These are phyloP conservation scores for Bipolaris victoriae DNA, from an alignment of 2,329 filamentous ascomycete genomes.

Conservation along the genomic window DNA sequence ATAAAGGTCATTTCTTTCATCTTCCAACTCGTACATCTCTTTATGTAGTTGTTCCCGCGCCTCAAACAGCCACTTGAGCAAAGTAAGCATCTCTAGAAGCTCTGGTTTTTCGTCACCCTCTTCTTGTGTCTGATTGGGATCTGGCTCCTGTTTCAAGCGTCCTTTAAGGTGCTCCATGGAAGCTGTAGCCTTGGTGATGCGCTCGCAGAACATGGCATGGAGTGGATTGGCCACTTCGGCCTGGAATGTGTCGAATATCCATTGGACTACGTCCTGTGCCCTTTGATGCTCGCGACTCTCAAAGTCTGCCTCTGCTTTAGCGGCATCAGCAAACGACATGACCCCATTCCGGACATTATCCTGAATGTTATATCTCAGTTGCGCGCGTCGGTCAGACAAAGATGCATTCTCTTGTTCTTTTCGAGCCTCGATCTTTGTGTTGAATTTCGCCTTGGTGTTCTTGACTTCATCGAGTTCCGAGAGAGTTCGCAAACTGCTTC, in stretches of 20 bases:
- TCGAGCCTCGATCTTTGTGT: slow-evolving; percentile 59
- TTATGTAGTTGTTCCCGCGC: slow-evolving; percentile 86
- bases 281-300: slow-evolving; percentile 71
- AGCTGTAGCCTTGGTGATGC: slow-evolving; percentile 74
- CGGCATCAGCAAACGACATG: slow-evolving; percentile 83
- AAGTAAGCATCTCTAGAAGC: slow-evolving; percentile 88
- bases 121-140: slow-evolving; percentile 86
- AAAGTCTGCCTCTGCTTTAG: slow-evolving; percentile 78
- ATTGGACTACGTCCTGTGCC: slow-evolving; percentile 75
- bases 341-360: slow-evolving; percentile 77
- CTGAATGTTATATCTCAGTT: slow-evolving; percentile 76
- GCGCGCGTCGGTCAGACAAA: slow-evolving; percentile 66
- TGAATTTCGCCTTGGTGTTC: slow-evolving; percentile 65
- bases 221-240: slow-evolving; percentile 81
- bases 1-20: slow-evolving; percentile 85
- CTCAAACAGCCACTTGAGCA: slow-evolving; percentile 97
- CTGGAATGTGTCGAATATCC: slow-evolving; percentile 85
- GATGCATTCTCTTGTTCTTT: slow-evolving; percentile 60
- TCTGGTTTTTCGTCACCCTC: slow-evolving; percentile 96
- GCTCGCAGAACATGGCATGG: slow-evolving; percentile 77
- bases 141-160: slow-evolving; percentile 69
- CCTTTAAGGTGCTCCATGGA: slow-evolving; percentile 79
- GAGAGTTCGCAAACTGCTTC: slow-evolving; percentile 73
- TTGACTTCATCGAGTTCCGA: slow-evolving; percentile 76
- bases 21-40: slow-evolving; percentile 82